Conservation (phyloP, 148 eudicot genomes). For the Rhododendron henanense region DNA sequence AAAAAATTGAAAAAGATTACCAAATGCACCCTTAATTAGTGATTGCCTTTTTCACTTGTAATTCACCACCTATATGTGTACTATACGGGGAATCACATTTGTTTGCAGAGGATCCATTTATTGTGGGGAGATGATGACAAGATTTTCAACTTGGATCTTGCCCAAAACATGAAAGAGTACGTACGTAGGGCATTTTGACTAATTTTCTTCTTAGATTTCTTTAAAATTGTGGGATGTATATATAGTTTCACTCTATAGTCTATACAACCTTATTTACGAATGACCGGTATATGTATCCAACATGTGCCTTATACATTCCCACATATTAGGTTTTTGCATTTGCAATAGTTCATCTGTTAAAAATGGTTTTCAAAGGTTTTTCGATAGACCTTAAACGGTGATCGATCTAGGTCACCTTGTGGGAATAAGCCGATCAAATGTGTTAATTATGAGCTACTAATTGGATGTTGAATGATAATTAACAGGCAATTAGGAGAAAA, state of each 20-base stretch:
- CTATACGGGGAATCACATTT: neutral
- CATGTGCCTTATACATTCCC: too few species aligned
- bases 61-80: too few species aligned
- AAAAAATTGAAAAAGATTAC: too few species aligned
- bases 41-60: too few species aligned
- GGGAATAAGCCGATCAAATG: neutral
- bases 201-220: neutral
- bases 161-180: conserved; percentile 38
- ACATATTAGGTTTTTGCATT: too few species aligned
- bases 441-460: neutral
- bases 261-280: too few species aligned
- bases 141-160: conserved; percentile 36
- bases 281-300: too few species aligned
- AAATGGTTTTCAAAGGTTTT: neutral
- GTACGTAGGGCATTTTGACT: conserved; percentile 11
- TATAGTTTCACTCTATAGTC: neutral
- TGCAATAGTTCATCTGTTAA: neutral
- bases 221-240: too few species aligned
- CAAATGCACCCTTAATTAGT: too few species aligned
- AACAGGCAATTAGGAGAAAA: conserved; percentile 30
- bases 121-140: conserved; percentile 51
- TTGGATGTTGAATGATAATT: neutral
- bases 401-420: neutral
- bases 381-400: neutral
- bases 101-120: conserved; percentile 21